Conservation (phyloP, 768 basidiomycete genomes). For the Podaxis carcinomalis region DNA sequence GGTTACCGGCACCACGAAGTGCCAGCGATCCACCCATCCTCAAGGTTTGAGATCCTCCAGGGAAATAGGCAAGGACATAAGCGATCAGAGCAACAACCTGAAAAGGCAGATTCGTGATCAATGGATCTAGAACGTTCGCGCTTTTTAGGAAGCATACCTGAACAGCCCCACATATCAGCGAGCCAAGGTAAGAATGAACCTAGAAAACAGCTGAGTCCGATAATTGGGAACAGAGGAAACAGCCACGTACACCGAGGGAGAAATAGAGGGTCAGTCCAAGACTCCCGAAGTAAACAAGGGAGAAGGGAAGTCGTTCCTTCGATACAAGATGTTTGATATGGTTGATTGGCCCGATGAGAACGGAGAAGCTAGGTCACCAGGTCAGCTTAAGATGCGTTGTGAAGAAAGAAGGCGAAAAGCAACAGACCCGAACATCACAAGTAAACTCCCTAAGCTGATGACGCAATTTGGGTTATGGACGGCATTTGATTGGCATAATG, state of each 20-base stretch:
- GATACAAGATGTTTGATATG: constrained; percentile 87
- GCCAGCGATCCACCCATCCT: constrained; percentile 78
- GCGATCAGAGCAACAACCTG: constrained; percentile 80
- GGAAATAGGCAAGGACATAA: constrained; percentile 95
- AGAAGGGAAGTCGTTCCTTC: constrained; percentile 81
- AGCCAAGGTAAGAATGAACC: constrained; percentile 84
- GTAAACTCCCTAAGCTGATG: constrained; percentile 73
- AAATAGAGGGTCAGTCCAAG: constrained; percentile 89
- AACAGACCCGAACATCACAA: constrained; percentile 93
- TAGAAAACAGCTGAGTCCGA: constrained; percentile 25
- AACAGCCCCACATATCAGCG: constrained; percentile 74
- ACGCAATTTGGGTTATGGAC: constrained; percentile 9
- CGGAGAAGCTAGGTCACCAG: constrained; percentile 54
- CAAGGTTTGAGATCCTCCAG: constrained; percentile 79
- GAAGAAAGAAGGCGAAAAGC: neutral
- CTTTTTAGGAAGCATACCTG: constrained; percentile 45
- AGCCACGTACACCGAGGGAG: constrained; percentile 70
- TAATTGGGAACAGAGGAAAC: neutral
- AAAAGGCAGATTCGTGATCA: neutral
- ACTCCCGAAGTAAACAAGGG: constrained; percentile 75
- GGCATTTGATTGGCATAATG: neutral
- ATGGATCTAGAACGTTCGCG: neutral
- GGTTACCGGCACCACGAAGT: constrained; percentile 76
- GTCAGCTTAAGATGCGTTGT: neutral
- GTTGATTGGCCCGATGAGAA: constrained; percentile 87